Evolutionary conservation across 2,329 filamentous ascomycete genomes (phyloP), one percentile per base, ranked within the genome.

Genomic region (Trichoderma sp.): DNA sequence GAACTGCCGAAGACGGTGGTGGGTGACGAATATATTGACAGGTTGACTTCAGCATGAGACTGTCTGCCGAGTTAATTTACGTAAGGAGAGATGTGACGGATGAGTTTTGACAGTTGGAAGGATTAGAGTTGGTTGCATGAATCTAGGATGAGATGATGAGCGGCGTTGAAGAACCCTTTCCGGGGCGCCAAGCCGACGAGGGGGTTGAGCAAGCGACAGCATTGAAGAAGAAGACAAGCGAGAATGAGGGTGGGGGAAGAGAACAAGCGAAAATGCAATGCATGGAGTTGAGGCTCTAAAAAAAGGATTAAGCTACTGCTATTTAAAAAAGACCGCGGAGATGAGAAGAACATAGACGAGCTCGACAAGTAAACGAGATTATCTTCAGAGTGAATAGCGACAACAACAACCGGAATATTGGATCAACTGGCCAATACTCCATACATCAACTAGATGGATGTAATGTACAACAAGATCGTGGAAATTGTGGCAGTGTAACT

Each of bases 231-330:
- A 28, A n/a, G 14, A 28, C 12, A 68, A 47, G 53, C 21, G 51
- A 58, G 65, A 68, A 57, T 39, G 34, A 18, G 36, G 7, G 26
- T 30, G 34, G 51, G 34, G 32, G 34, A 2, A 32, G 56, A 3
- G 11, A 18, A n/a, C 9, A 60, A 60, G 28, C 28, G 56, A n/a
- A 32, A n/a, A 9, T 47, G 63, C 47, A 36, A n/a, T 43, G 51
- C 12, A 14, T 60, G 56, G 14, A 28, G 18, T 47, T 58, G 53
- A 30, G 11, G 32, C 30, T 69, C 39, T 51, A 58, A 51, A 51
- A 69, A 60, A 43, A 30, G 34, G 26, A 69, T 60, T 61, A 69
- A 69, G 65, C 34, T 68, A 43, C 28, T 43, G 30, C n/a, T 60
- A 14, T 60, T 60, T 32, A 12, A 24, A 14, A 32, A n/a, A 47